Percentiles rank a stretch among this genome's conserved stretches.
These are phyloP conservation scores for Penicillium tannophilum DNA, from an alignment of 495 filamentous ascomycete genomes.

Conservation along the genomic window DNA sequence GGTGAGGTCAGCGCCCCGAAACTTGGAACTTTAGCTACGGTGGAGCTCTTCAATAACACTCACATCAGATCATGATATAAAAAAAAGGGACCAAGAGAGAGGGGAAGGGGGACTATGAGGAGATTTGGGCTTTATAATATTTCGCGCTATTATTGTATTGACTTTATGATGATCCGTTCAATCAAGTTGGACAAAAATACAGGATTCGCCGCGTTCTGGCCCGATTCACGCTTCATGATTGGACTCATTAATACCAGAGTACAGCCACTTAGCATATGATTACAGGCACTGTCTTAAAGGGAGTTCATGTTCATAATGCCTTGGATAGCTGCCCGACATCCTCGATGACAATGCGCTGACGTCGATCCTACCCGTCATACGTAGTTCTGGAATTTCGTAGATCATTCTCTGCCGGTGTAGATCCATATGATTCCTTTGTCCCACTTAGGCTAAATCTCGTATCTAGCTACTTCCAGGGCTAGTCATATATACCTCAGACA, in stretches of 20 bases:
- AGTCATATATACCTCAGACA: too few relatives aligned
- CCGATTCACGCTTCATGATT: constrained; percentile 10
- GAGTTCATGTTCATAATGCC: neutral
- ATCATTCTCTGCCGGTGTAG: too few relatives aligned
- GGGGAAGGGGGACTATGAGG: neutral
- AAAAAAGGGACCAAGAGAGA: constrained; percentile 3
- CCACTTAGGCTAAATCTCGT: too few relatives aligned
- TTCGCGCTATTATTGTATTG: neutral
- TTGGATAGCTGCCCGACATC: constrained; percentile 7
- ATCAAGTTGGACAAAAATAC: neutral
- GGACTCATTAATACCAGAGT: constrained; percentile 2
- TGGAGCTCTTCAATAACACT: constrained; percentile 30
- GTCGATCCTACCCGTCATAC: neutral
- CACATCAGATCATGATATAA: constrained; percentile 19
- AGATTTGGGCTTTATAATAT: neutral
- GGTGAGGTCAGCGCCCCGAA: constrained; percentile 18
- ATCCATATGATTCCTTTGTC: too few relatives aligned
- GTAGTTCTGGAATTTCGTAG: neutral
- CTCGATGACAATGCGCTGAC: constrained; percentile 5
- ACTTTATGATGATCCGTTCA: neutral
- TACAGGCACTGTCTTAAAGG: neutral
- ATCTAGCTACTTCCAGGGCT: too few relatives aligned
- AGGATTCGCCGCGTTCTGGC: neutral
- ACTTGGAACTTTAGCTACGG: constrained; percentile 18
- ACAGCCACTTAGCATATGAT: neutral